Percentiles rank a stretch among this genome's conserved stretches.
Conservation (phyloP, 345 rosid genomes). For the Linum lewisii region DNA sequence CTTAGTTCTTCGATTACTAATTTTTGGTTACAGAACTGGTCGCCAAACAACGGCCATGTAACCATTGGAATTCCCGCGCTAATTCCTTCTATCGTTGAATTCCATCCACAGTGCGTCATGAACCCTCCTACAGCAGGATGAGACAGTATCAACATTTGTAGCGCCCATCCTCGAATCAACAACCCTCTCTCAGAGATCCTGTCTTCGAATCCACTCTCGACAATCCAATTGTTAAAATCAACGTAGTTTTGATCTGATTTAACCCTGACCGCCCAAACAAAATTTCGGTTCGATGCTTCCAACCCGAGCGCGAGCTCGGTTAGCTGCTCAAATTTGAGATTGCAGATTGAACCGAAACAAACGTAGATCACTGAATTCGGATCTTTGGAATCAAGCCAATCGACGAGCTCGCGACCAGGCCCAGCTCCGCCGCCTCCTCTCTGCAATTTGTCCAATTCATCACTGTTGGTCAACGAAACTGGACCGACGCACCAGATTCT, state of each 20-base stretch:
- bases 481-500: constrained; percentile 46
- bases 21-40: constrained; percentile 30
- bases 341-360: constrained; percentile 36
- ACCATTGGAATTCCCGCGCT: constrained; percentile 20
- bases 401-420: constrained; percentile 13
- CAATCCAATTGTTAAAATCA: constrained; percentile 17
- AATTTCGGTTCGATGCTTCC: constrained; percentile 31
- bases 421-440: constrained; percentile 27
- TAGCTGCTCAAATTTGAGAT: constrained; percentile 19
- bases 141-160: constrained; percentile 22
- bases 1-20: constrained; percentile 14
- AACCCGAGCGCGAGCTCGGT: constrained; percentile 39
- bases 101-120: constrained; percentile 33
- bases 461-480: constrained; percentile 27
- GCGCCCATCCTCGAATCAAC: constrained; percentile 23
- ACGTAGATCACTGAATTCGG: constrained; percentile 31
- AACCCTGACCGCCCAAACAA: constrained; percentile 23
- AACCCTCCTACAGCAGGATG: constrained; percentile 22
- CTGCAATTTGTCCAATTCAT: constrained; percentile 22
- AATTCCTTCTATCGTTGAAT: constrained; percentile 20
- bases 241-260: background rate
- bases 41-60: constrained; percentile 27
- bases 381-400: constrained; percentile 36
- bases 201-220: constrained; percentile 15
- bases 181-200: constrained; percentile 17